phyloP scores from a whole-genome alignment of 495 filamentous ascomycete species.

The Chaetomium tenue region DNA sequence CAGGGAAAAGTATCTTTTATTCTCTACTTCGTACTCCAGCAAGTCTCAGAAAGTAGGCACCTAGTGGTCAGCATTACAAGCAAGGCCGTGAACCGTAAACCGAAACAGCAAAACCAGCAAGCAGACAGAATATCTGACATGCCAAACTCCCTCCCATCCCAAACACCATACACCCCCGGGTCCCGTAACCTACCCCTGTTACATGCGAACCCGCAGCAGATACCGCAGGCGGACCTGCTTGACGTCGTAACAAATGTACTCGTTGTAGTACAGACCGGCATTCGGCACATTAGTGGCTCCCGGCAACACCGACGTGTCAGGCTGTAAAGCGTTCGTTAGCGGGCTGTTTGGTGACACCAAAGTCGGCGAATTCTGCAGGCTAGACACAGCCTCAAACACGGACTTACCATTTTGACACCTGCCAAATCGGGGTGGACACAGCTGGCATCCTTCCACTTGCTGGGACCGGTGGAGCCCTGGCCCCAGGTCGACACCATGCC shows the following conservation, averaged over 20 bases:
- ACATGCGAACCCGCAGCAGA: conserved; percentile 64
- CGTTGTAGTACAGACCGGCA: conserved; percentile 56
- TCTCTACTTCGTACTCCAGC: too few species aligned
- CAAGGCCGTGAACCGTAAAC: too few species aligned
- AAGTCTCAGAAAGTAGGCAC: too few species aligned
- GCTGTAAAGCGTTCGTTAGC: conserved; percentile 38
- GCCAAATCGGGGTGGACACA: conserved; percentile 59
- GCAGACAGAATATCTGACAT: too few species aligned
- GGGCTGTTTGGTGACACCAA: not conserved
- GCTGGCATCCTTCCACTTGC: conserved; percentile 72
- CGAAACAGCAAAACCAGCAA: too few species aligned
- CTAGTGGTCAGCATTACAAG: too few species aligned
- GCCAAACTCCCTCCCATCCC: not conserved
- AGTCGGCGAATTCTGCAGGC: not conserved
- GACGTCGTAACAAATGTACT: conserved; percentile 79
- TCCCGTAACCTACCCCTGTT: not conserved
- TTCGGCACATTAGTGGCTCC: conserved; percentile 37
- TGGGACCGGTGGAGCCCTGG: conserved; percentile 58
- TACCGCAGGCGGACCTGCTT: conserved; percentile 76
- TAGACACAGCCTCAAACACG: not conserved
- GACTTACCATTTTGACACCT: conserved; percentile 62
- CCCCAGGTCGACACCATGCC: conserved; percentile 67
- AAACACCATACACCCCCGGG: not conserved
- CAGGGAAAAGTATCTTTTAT: too few species aligned
- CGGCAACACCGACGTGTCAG: conserved; percentile 45